These are phyloP conservation scores for Pestalotiopsis sp. DNA, from an alignment of 2,329 filamentous ascomycete species.

Conservation along the genomic window DNA sequence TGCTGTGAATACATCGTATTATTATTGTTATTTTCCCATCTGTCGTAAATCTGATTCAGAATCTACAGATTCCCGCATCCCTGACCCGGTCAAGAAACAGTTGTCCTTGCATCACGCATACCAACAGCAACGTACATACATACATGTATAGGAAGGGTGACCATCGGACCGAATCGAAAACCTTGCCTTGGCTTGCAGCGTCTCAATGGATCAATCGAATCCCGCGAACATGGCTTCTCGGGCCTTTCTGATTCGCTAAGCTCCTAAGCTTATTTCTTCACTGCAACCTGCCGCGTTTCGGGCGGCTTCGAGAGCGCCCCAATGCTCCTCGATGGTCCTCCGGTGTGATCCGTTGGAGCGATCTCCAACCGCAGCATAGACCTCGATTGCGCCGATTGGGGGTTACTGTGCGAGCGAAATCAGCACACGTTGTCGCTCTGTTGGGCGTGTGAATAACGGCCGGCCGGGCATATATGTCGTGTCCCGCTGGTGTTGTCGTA, in stretches of 20 bases:
- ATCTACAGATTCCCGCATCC: background rate
- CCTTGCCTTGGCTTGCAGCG: background rate
- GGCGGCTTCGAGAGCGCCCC: background rate
- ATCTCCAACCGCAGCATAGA: background rate
- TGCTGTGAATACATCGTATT: background rate
- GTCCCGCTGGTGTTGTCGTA: background rate
- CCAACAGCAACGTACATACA: background rate
- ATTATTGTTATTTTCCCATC: background rate
- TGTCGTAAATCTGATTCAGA: background rate
- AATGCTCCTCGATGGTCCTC: background rate
- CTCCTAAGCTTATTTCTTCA: constrained; percentile 3
- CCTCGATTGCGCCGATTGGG: background rate
- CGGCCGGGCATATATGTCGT: background rate
- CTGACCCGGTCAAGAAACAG: background rate
- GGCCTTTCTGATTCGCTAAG: constrained; percentile 8
- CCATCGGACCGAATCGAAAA: constrained; percentile 8
- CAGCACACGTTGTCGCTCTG: background rate
- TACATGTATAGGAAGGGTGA: background rate
- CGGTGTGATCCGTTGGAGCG: background rate
- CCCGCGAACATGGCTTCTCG: background rate
- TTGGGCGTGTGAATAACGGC: background rate
- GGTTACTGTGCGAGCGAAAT: background rate
- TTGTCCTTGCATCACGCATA: background rate
- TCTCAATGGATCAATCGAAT: too few species aligned
- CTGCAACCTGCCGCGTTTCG: constrained; percentile 7